Percentiles rank a stretch among this genome's conserved stretches.
Evolutionary conservation across 257 asterid genomes (phyloP).

Genomic region (Solanum acaule): DNA sequence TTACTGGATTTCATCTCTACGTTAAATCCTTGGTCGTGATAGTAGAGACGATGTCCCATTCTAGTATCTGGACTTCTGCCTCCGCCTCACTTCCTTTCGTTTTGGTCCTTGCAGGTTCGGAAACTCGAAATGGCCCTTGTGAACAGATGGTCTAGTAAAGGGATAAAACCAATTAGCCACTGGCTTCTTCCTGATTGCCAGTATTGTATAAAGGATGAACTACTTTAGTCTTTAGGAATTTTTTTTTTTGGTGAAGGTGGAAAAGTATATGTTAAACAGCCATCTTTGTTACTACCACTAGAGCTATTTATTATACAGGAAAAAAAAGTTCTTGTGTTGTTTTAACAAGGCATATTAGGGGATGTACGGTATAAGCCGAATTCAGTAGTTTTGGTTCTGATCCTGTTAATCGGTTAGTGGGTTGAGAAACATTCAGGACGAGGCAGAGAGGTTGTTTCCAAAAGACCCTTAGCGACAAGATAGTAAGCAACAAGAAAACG

Average conservation of each 20-base stretch:
- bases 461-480: too few species aligned
- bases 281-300: not conserved
- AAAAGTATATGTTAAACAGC: not conserved
- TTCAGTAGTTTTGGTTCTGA: not conserved
- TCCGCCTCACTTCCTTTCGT: not conserved
- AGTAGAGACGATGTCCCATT: not conserved
- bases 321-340: not conserved
- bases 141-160: constrained; percentile 45
- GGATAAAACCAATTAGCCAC: constrained; percentile 46
- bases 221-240: not conserved
- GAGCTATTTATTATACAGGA: not conserved
- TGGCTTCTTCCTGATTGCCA: constrained; percentile 37
- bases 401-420: not conserved
- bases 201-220: constrained; percentile 50
- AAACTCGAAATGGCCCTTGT: constrained; percentile 58
- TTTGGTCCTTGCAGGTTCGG: constrained; percentile 53
- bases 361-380: not conserved
- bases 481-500: too few species aligned
- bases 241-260: not conserved
- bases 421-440: not conserved
- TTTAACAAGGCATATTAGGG: not conserved
- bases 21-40: not conserved
- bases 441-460: too few species aligned
- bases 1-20: not conserved
- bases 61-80: not conserved